Evolutionary conservation across 768 basidiomycete species (phyloP).

Genomic region (Rhodotorula babjevae): DNA sequence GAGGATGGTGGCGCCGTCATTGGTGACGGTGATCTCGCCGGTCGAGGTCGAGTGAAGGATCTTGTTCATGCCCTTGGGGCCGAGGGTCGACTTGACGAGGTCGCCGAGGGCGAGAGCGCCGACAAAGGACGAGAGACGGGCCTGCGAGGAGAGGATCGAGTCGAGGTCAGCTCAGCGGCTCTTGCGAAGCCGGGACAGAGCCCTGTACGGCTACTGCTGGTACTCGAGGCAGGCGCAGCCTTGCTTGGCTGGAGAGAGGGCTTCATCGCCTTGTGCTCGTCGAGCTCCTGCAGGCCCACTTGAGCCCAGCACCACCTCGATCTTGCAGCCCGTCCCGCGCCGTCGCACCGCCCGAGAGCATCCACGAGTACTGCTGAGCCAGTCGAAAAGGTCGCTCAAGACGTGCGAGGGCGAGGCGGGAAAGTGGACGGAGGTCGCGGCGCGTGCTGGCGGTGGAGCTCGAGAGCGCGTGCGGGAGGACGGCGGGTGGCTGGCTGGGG

Average conservation of each 20-base stretch:
- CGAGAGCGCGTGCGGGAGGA: background rate
- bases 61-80: slow-evolving; percentile 99
- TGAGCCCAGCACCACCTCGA: no score
- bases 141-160: slow-evolving; percentile 50
- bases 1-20: slow-evolving; percentile 97
- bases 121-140: slow-evolving; percentile 94
- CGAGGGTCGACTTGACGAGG: slow-evolving; percentile 95
- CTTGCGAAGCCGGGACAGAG: no score
- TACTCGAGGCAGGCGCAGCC: no score
- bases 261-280: no score
- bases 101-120: slow-evolving; percentile 96
- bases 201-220: no score
- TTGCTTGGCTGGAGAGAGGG: no score
- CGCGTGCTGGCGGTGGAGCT: background rate
- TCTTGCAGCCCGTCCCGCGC: no score
- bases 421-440: background rate
- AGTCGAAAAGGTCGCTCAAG: background rate
- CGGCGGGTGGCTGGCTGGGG: no score
- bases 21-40: slow-evolving; percentile 92
- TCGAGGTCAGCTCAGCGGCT: background rate
- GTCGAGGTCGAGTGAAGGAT: slow-evolving; percentile 87
- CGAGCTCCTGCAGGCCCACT: no score
- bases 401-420: background rate
- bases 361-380: no score
- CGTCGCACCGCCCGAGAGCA: no score